A percentile compares a stretch with the other conserved stretches of the same genome.
Conservation (phyloP, 805 yeast species). For the Schizosaccharomyces lindneri region DNA sequence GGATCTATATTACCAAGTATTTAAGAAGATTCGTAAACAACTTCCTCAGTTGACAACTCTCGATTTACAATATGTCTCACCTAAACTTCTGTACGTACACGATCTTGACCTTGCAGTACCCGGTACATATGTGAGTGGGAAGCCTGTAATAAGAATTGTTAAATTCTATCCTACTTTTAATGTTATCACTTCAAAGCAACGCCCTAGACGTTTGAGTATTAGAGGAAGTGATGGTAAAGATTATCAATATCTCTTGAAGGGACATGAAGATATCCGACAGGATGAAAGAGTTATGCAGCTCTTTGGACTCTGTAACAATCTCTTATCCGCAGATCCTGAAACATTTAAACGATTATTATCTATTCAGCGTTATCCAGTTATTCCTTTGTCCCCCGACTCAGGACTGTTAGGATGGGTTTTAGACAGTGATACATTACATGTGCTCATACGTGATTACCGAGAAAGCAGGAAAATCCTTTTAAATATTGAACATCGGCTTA, state of each 20-base stretch:
- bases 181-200: constrained; percentile 82
- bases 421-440: constrained; percentile 90
- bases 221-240: constrained; percentile 81
- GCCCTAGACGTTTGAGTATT: constrained; percentile 66
- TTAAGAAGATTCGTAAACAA: constrained; percentile 72
- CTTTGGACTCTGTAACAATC: constrained; percentile 81
- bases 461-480: constrained; percentile 71
- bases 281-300: constrained; percentile 94
- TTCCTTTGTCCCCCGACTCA: constrained; percentile 89
- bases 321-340: constrained; percentile 72
- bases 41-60: constrained; percentile 64
- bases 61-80: constrained; percentile 84
- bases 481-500: constrained; percentile 82
- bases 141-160: constrained; percentile 45
- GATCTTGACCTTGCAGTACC: constrained; percentile 78
- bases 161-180: constrained; percentile 61
- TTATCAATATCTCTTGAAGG: constrained; percentile 62
- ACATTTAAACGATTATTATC: constrained; percentile 88
- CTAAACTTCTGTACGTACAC: constrained; percentile 51
- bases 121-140: constrained; percentile 74
- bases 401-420: constrained; percentile 95
- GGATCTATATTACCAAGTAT: constrained; percentile 87
- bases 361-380: constrained; percentile 77
- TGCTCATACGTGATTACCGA: constrained; percentile 70
- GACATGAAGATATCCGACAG: constrained; percentile 94